Evolutionary conservation across 225 moss, liverwort and hornwort species (phyloP), one percentile per base, ranked within the genome.

Genomic region (Rhytidiadelphus loreus): DNA sequence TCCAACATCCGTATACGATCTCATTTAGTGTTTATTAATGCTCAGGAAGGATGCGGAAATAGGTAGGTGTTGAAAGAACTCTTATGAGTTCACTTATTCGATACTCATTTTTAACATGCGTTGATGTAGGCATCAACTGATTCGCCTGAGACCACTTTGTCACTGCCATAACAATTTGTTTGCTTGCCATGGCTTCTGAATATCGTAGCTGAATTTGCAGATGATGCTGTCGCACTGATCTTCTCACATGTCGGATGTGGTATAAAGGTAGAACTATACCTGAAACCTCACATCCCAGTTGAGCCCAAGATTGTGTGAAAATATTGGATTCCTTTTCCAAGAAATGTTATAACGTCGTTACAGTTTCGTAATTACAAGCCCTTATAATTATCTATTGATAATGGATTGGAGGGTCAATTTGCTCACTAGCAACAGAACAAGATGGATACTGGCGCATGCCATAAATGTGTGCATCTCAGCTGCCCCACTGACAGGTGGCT

Each of bases 1-100:
- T 87, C 87, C 89, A 70, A 28, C 44, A 85, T 87, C 87, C 77
- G 33, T 89, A 69, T 24, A 56, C 79, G 77, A 90, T 76, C 87
- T 84, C 81, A 12, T 86, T 86, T 86, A 63, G 80, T 83, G 78
- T 64, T 90, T 32, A 64, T 72, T 78, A 55, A 61, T 59, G 83
- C 78, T 86, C 60, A 83, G 72, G 37, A 56, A 75, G 86, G 84
- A 83, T 90, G 64, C 43, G 90, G 86, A 86, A 78, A 50, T 62
- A 59, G 77, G 76, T 62, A 75, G 75, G 75, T 66, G 77, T 92
- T 89, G 77, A 90, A 87, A 77, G 87, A 89, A 85, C 87, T 89
- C 87, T 70, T 66, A 64, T 69, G 80, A 80, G 88, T 88, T 92
- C 74, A 84, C 52, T 81, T 90, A 52, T 86, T 87, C 73, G 73